Evolutionary conservation across 1,284 basidiomycete genomes (phyloP).

Genomic region (Puccinia triticina): DNA sequence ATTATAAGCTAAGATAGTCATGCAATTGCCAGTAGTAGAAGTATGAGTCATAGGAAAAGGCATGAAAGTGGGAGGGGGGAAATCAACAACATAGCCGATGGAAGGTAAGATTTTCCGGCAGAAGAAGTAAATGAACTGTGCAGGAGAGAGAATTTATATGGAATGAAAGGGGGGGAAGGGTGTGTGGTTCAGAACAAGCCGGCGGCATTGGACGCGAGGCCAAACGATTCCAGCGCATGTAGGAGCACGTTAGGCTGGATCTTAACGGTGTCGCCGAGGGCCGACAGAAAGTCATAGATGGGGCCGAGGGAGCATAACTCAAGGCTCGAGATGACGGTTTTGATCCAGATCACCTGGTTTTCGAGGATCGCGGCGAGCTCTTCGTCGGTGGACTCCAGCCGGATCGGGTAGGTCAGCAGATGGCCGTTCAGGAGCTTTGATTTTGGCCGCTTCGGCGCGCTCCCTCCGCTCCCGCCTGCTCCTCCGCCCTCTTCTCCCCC

Average conservation of each 20-base stretch:
- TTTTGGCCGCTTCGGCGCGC: conserved; percentile 35
- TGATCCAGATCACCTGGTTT: conserved; percentile 66
- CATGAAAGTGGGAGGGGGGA: too few relatives aligned
- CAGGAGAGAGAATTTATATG: too few relatives aligned
- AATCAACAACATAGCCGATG: too few relatives aligned
- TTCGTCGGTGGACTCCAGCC: conserved; percentile 73
- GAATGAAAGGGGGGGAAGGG: too few relatives aligned
- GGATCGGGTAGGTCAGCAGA: conserved; percentile 72
- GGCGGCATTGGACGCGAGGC: conserved; percentile 27
- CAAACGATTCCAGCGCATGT: conserved; percentile 57
- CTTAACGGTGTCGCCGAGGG: conserved; percentile 59
- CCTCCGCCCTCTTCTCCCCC: not conserved
- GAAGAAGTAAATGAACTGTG: too few relatives aligned
- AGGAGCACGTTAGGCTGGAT: conserved; percentile 56
- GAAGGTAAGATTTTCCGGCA: too few relatives aligned
- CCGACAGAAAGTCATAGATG: conserved; percentile 60
- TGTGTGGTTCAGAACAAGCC: conserved; percentile 25
- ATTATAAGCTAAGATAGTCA: not conserved
- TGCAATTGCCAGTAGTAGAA: too few relatives aligned
- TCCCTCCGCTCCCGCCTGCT: too few relatives aligned
- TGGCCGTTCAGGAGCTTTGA: conserved; percentile 63
- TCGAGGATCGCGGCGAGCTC: conserved; percentile 77
- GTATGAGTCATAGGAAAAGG: too few relatives aligned
- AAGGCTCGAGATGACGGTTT: conserved; percentile 74
- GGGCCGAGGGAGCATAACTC: conserved; percentile 57